Conservation (phyloP, 306 rosid species). For the Medicago lupulina region DNA sequence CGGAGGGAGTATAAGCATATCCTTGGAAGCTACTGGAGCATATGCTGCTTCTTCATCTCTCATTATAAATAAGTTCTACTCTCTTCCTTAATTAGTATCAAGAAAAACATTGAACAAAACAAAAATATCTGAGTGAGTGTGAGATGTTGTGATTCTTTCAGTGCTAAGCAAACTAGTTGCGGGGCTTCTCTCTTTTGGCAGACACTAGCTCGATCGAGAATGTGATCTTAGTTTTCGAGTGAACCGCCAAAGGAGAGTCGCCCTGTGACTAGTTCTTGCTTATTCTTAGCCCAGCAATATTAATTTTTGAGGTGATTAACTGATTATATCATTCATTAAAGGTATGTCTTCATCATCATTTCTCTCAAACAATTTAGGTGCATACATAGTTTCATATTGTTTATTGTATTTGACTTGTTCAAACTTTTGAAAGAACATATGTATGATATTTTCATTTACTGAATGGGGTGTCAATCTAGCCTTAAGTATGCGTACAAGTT, state of each 20-base stretch:
- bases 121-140: background rate
- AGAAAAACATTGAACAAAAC: background rate
- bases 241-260: slow-evolving; percentile 93
- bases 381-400: background rate
- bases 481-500: no score
- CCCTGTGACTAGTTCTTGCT: slow-evolving; percentile 71
- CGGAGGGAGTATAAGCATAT: slow-evolving; percentile 73
- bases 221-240: background rate
- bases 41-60: slow-evolving; percentile 45
- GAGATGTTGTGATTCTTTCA: background rate
- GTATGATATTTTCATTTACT: no score
- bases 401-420: no score
- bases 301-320: background rate
- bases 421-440: no score
- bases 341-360: background rate
- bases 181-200: slow-evolving; percentile 80
- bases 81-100: background rate
- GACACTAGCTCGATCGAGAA: slow-evolving; percentile 9
- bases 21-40: slow-evolving; percentile 22
- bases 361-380: background rate
- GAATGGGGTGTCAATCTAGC: no score
- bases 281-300: slow-evolving; percentile 24
- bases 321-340: background rate
- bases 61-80: slow-evolving; percentile 36
- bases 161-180: slow-evolving; percentile 55